Conservation (phyloP, 1,284 basidiomycete species). For the Vanrija sp. region DNA sequence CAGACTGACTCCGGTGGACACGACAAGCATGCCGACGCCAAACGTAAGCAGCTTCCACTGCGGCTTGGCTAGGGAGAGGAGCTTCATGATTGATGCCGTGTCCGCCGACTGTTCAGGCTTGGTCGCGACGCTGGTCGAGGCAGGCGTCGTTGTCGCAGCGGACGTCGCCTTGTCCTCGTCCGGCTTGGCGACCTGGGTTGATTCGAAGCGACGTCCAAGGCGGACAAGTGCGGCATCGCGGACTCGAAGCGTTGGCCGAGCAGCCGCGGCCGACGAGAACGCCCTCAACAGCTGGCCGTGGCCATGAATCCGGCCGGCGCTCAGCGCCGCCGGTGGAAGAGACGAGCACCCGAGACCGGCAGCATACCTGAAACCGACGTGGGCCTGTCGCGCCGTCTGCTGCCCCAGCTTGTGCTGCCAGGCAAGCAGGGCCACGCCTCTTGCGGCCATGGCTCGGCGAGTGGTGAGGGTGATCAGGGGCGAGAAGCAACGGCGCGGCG, state of each 20-base stretch:
- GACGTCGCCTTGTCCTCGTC: background rate
- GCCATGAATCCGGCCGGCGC: too few relatives aligned
- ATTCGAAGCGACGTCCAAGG: slow-evolving; percentile 16
- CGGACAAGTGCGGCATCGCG: too few relatives aligned
- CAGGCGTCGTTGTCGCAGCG: background rate
- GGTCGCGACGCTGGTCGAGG: background rate
- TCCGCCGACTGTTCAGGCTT: slow-evolving; percentile 26
- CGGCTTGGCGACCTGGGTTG: slow-evolving; percentile 10
- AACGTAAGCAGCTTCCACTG: slow-evolving; percentile 41
- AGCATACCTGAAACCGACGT: too few relatives aligned
- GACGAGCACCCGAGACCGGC: too few relatives aligned
- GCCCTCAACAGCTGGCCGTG: background rate
- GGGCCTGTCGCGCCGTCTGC: too few relatives aligned
- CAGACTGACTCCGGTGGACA: slow-evolving; percentile 42
- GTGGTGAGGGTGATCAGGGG: background rate
- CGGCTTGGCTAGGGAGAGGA: slow-evolving; percentile 41
- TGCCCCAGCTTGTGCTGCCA: background rate
- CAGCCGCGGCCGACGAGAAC: background rate
- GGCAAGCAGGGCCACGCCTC: background rate
- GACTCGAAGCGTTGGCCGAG: too few relatives aligned
- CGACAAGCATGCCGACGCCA: slow-evolving; percentile 34
- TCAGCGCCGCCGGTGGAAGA: too few relatives aligned
- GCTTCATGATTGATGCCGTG: slow-evolving; percentile 38
- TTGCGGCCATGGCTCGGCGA: background rate
- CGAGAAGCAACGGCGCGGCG: background rate